A percentile compares a stretch with the other conserved stretches of the same genome.
Conservation (phyloP, 257 asterid genomes). For the Jasminum sambac region DNA sequence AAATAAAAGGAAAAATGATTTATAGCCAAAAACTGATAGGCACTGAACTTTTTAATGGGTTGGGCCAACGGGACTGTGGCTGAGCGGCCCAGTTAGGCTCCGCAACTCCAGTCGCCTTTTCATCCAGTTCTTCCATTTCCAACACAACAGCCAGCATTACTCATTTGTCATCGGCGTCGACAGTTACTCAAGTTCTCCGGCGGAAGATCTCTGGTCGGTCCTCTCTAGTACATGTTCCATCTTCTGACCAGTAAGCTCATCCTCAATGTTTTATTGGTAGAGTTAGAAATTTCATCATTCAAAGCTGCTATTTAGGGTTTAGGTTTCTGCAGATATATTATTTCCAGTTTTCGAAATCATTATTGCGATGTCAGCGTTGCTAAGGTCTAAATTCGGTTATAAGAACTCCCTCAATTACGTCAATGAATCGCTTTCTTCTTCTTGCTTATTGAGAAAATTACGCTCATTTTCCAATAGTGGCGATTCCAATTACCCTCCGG, state of each 20-base stretch:
- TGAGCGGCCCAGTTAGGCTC: too few relatives aligned
- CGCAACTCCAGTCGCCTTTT: too few relatives aligned
- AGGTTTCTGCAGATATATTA: neutral
- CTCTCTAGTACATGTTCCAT: neutral
- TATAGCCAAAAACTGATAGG: too few relatives aligned
- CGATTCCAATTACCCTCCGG: conserved; percentile 35
- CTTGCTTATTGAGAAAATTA: conserved; percentile 20
- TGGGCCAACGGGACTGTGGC: too few relatives aligned
- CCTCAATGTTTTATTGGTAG: neutral
- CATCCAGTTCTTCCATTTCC: too few relatives aligned
- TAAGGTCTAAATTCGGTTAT: conserved; percentile 32
- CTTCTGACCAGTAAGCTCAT: neutral
- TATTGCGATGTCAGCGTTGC: conserved; percentile 35
- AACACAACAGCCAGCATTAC: too few relatives aligned
- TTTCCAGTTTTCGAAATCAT: neutral
- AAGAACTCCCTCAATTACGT: neutral
- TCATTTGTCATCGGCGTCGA: neutral
- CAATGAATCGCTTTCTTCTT: conserved; percentile 18
- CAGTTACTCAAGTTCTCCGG: neutral
- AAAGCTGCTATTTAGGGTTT: neutral
- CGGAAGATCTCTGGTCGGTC: neutral
- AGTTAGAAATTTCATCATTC: neutral
- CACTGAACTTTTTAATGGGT: too few relatives aligned
- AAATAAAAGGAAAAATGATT: too few relatives aligned
- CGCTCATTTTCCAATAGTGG: conserved; percentile 38